phyloP scores from a whole-genome alignment of 2,329 filamentous ascomycete genomes.

The Ploettnerulaceae sp. region DNA sequence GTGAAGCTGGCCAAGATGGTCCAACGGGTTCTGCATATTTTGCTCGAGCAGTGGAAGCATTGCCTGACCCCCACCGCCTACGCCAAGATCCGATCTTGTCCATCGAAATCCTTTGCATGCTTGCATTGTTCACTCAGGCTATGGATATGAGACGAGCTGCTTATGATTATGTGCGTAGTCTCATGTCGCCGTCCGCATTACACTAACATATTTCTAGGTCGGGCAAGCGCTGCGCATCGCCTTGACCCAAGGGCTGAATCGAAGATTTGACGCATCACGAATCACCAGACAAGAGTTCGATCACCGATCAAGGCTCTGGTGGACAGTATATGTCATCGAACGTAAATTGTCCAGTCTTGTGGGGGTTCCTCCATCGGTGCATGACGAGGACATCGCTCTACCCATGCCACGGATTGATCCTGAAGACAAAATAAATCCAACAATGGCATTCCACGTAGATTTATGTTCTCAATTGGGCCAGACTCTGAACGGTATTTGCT shows the following conservation, averaged over 20 bases:
- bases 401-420: slow-evolving; percentile 4
- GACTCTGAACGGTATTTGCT: not conserved
- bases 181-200: not conserved
- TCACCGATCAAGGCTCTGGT: slow-evolving; percentile 1
- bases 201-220: not conserved
- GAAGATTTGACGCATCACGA: slow-evolving; percentile 1
- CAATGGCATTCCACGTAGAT: slow-evolving; percentile 3
- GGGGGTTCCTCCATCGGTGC: not conserved
- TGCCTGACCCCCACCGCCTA: slow-evolving; percentile 2
- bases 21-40: not conserved
- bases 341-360: slow-evolving; percentile 6
- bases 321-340: slow-evolving; percentile 5
- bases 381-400: slow-evolving; percentile 7
- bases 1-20: not conserved
- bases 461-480: slow-evolving; percentile 2
- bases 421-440: not conserved
- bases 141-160: slow-evolving; percentile 8
- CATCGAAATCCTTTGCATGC: slow-evolving; percentile 4
- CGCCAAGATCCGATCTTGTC: slow-evolving; percentile 4
- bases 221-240: slow-evolving; percentile 3
- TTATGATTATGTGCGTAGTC: slow-evolving; percentile 3
- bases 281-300: slow-evolving; percentile 2
- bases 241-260: slow-evolving; percentile 5
- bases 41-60: not conserved
- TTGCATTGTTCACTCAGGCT: slow-evolving; percentile 4